Base-by-base conservation (phyloP, 75 land plant genomes). In the Pinus taeda region DNA sequence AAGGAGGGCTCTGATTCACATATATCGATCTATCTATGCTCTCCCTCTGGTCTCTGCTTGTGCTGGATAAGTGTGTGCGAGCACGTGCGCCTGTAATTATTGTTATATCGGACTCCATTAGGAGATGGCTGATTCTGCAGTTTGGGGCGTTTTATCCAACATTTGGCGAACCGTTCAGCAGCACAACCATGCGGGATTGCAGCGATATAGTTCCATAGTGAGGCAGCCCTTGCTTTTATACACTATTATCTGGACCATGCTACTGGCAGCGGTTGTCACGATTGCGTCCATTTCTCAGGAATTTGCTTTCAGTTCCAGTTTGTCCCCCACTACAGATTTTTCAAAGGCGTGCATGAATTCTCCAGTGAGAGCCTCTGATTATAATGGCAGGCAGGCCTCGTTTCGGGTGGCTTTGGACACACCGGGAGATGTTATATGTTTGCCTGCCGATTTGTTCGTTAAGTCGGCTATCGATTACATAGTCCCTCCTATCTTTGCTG, bases 401-500 rank as follows among this genome's bases (percentile, higher is more conserved):
- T 64, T 86, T 9, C 79, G 91, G 71, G 65, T 90, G 62, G 88
- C 89, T 55, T 21, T 86, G 58, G 76, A 76, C 17, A 79, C 74
- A 29, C 82, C 92, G n/a, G 77, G 81, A 37, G 89, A 88, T 70
- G 79, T 74, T 6, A 45, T 93, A 15, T 93, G 93, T 70, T 55
- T 90, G 30, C 95, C 93, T 60, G 83, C 76, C n/a, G 58, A 49
- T 60, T 15, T 85, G 60, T 86, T 93, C 72, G 64, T 24, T 14
- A 77, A 71, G 72, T 86, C 93, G 14, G 42, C 29, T 63, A 30
- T 88, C 45, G 95, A 93, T 59, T 26, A 83, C 42, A n/a, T 90
- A 9, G 87, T 93, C 9, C 93, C 93, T 12, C 93, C 95, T 15
- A 63, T 93, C 24, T 93, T 90, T 61, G 93, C 93, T 21, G 91